Base-by-base conservation (phyloP, 2,329 filamentous ascomycete genomes). In the Scytalidium lignicola region DNA sequence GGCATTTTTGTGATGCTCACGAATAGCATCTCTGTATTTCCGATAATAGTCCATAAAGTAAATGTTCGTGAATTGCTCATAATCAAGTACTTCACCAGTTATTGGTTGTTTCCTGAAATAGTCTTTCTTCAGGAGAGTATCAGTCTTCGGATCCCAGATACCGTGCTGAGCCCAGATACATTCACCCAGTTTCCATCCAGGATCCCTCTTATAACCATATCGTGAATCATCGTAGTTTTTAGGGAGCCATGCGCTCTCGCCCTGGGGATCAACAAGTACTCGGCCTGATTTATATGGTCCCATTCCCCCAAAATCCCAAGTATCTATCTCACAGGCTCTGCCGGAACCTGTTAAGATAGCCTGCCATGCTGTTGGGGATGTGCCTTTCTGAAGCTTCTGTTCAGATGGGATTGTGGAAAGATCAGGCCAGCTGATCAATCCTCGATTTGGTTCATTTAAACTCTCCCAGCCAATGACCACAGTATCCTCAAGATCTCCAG, bases 131-230 rank as follows among this genome's bases (percentile, higher is more conserved):
- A 96, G 67, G 4, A 99, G 71, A 0, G 79, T 81, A 64, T 96
- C 90, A 2, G 79, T 86, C 3, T 74, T 71, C 5, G 87, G 84
- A 62, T 99, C 90, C 93, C 93, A 99, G 5, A 99, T 82, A 1
- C 91, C 92, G 66, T 99, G 91, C 63, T 96, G 92, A 3, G 93
- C 92, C 93, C 93, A 99, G 39, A 99, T 67, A 62, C 93, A 97
- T 67, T 95, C 83, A n/a, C 93, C 93, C 17, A 99, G 72, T 65
- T 85, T 91, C 93, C 93, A 99, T 7, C 76, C 85, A 0, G 87
- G 78, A 62, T 95, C 89, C 55, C 93, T 82, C 64, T 87, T 90
- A 83, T 89, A 99, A 29, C 89, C 89, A 65, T 99, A 99, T 55
- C 83, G 80, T 12, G 81, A 84, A 57, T 99, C 93, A 60, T 96